phyloP scores from a whole-genome alignment of 1,284 basidiomycete species.

The Apiotrichum brassicae region DNA sequence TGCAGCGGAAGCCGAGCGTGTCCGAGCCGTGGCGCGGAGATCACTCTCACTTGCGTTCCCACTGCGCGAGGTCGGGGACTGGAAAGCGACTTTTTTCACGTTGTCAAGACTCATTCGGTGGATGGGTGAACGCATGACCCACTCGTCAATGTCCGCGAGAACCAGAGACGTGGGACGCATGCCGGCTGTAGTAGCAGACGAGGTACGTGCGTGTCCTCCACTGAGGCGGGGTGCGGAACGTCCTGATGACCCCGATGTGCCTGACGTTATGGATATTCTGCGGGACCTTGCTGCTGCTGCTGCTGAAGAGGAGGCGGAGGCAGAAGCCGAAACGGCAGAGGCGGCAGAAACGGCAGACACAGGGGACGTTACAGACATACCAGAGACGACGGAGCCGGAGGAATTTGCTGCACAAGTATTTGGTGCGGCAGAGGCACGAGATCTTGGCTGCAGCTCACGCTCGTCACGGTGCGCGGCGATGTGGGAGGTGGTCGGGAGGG shows the following conservation, averaged over 20 bases:
- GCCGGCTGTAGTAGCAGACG: neutral
- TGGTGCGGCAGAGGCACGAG: too few relatives aligned
- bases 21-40: constrained; percentile 1
- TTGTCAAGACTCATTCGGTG: constrained; percentile 13
- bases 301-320: neutral
- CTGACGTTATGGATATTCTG: constrained; percentile 1
- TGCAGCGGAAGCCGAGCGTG: neutral
- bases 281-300: neutral
- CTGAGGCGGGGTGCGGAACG: neutral
- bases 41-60: constrained; percentile 9
- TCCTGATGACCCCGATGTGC: neutral
- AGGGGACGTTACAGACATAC: neutral
- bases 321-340: neutral
- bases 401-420: too few relatives aligned
- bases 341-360: neutral
- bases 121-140: constrained; percentile 2
- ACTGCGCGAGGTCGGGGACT: neutral
- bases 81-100: constrained; percentile 18
- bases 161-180: neutral
- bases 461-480: too few relatives aligned
- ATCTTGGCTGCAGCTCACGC: too few relatives aligned
- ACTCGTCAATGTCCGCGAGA: constrained; percentile 3
- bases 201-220: neutral
- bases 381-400: too few relatives aligned
- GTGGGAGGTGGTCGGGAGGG: too few relatives aligned